These are phyloP conservation scores for Phycomyces blakesleeanus DNA, from an alignment of 192 early-diverging fungal genomes.

Conservation along the genomic window DNA sequence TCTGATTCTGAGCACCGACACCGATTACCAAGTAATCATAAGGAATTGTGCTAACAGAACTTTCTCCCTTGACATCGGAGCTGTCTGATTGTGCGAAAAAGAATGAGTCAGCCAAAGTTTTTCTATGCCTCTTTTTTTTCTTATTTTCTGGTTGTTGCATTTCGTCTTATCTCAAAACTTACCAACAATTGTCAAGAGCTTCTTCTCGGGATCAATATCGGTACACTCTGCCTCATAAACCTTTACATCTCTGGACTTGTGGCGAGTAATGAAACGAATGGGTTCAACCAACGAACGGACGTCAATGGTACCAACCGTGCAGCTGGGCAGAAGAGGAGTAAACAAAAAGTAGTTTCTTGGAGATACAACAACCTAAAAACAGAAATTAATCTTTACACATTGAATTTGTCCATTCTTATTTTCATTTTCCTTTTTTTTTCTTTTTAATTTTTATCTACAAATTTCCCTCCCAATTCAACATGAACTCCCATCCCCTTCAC, in stretches of 20 bases:
- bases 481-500: no score
- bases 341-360: constrained; percentile 90
- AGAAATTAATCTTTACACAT: no score
- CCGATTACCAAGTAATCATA: constrained; percentile 80
- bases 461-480: no score
- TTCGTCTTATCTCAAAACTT: constrained; percentile 1
- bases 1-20: constrained; percentile 75
- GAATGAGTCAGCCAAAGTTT: constrained; percentile 7
- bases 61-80: constrained; percentile 63
- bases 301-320: constrained; percentile 88
- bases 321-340: constrained; percentile 66
- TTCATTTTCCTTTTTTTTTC: neutral
- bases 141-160: no score
- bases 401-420: neutral
- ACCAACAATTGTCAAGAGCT: constrained; percentile 77
- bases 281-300: constrained; percentile 84
- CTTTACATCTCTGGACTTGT: constrained; percentile 79
- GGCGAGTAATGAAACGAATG: constrained; percentile 80
- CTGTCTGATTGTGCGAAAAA: constrained; percentile 51
- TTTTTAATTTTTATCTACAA: no score
- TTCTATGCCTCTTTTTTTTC: no score
- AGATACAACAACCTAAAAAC: constrained; percentile 48
- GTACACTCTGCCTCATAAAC: constrained; percentile 91
- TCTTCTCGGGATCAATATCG: constrained; percentile 77
- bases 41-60: constrained; percentile 50